These are phyloP conservation scores for Ganoderma lucidum DNA, from an alignment of 1,284 basidiomycete genomes.

Conservation along the genomic window DNA sequence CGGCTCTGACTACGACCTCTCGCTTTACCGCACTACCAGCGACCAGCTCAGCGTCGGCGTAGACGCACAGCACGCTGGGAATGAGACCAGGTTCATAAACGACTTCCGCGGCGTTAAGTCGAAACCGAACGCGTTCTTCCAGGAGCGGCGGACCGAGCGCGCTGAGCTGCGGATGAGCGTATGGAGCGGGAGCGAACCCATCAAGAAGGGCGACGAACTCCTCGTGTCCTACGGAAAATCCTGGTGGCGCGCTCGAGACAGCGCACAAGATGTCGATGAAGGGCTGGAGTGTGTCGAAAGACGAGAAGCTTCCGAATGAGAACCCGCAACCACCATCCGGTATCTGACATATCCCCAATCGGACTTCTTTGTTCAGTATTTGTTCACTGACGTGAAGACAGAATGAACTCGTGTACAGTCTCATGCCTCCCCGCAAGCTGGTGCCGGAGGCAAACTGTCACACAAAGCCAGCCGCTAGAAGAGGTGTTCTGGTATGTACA, in stretches of 20 bases:
- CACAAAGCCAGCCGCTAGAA: not conserved
- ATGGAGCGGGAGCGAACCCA: constrained; percentile 65
- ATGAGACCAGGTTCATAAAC: constrained; percentile 88
- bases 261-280: not conserved
- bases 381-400: not conserved
- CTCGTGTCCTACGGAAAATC: constrained; percentile 92
- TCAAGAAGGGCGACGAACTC: constrained; percentile 87
- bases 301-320: not conserved
- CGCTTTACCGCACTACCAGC: constrained; percentile 62
- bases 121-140: constrained; percentile 81
- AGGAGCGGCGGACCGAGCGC: constrained; percentile 58
- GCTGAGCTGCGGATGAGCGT: constrained; percentile 84
- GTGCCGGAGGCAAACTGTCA: not conserved
- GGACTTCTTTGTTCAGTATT: too few relatives aligned
- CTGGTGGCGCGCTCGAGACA: constrained; percentile 76
- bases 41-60: constrained; percentile 67
- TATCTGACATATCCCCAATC: not conserved
- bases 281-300: not conserved
- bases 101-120: constrained; percentile 81
- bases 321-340: not conserved
- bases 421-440: not conserved
- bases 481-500: not conserved
- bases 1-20: constrained; percentile 87
- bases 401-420: not conserved
- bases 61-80: constrained; percentile 81